phyloP scores from a whole-genome alignment of 768 basidiomycete species.

The Mycena amicta region DNA sequence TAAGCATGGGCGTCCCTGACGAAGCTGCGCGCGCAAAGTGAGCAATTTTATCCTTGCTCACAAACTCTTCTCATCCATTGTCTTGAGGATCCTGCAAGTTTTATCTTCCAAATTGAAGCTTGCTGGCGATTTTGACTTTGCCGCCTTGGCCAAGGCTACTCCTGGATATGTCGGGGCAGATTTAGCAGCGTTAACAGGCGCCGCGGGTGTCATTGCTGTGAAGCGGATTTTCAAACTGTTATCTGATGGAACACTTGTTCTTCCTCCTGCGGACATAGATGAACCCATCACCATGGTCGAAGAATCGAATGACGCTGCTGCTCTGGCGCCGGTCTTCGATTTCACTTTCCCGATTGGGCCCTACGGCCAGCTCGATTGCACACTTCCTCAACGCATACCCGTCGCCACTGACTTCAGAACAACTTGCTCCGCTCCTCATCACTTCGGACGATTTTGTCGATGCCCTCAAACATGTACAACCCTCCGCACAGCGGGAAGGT shows the following conservation, averaged over 20 bases:
- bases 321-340: conserved; percentile 23
- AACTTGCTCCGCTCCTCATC: conserved; percentile 82
- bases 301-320: conserved; percentile 32
- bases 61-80: neutral
- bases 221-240: conserved; percentile 90
- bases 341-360: conserved; percentile 26
- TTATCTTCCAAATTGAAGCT: conserved; percentile 82
- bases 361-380: conserved; percentile 70
- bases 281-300: too few relatives aligned
- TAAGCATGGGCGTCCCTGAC: conserved; percentile 96
- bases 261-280: conserved; percentile 45
- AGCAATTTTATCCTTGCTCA: conserved; percentile 29
- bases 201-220: conserved; percentile 94
- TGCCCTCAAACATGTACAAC: conserved; percentile 90
- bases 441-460: conserved; percentile 76
- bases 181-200: conserved; percentile 84
- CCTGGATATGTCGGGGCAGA: conserved; percentile 99
- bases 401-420: conserved; percentile 69
- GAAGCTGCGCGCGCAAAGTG: conserved; percentile 89
- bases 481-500: conserved; percentile 95
- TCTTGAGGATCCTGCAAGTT: conserved; percentile 79
- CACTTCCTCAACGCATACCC: conserved; percentile 91
- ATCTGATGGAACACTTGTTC: conserved; percentile 62
- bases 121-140: conserved; percentile 87
- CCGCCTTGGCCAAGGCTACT: conserved; percentile 84